Percentiles rank a stretch among this genome's conserved stretches.
Conservation (phyloP, 2,329 filamentous ascomycete species). For the Penicillium sumatraense region DNA sequence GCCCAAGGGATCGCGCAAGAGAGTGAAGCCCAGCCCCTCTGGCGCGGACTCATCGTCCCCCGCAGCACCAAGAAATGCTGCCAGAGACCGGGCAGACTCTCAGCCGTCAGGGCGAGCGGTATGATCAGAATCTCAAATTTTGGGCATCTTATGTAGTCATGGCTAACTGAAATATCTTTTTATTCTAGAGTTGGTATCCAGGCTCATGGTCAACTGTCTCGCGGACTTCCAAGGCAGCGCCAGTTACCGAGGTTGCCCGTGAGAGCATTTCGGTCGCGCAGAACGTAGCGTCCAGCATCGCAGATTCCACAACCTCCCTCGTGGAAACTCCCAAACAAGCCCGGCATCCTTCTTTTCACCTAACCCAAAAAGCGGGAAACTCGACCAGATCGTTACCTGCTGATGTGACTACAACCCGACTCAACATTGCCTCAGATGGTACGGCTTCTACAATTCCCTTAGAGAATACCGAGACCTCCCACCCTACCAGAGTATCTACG, state of each 20-base stretch:
- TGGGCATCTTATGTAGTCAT: neutral
- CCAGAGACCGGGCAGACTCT: conserved; percentile 30
- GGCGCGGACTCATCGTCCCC: conserved; percentile 34
- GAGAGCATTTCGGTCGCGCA: conserved; percentile 54
- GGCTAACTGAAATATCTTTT: conserved; percentile 12
- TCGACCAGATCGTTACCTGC: conserved; percentile 52
- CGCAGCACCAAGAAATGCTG: conserved; percentile 29
- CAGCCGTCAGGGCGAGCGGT: conserved; percentile 35
- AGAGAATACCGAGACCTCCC: conserved; percentile 22
- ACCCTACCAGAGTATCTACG: conserved; percentile 13
- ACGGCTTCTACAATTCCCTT: conserved; percentile 36
- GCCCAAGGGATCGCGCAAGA: conserved; percentile 49
- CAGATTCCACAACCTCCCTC: conserved; percentile 36
- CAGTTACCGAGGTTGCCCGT: conserved; percentile 54
- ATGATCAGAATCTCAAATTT: conserved; percentile 23
- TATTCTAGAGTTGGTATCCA: conserved; percentile 48
- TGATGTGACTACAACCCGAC: conserved; percentile 48
- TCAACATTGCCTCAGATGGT: conserved; percentile 51
- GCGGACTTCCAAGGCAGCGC: conserved; percentile 49
- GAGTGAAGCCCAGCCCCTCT: conserved; percentile 46
- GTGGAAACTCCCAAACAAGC: conserved; percentile 30
- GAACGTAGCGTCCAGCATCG: conserved; percentile 40
- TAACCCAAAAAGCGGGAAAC: conserved; percentile 45
- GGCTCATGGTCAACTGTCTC: conserved; percentile 48
- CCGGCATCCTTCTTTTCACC: conserved; percentile 45